Percentiles rank a stretch among this genome's conserved stretches.
phyloP scores from a whole-genome alignment of 371 early-diverging fungal species.

The Rhizopus stolonifer region DNA sequence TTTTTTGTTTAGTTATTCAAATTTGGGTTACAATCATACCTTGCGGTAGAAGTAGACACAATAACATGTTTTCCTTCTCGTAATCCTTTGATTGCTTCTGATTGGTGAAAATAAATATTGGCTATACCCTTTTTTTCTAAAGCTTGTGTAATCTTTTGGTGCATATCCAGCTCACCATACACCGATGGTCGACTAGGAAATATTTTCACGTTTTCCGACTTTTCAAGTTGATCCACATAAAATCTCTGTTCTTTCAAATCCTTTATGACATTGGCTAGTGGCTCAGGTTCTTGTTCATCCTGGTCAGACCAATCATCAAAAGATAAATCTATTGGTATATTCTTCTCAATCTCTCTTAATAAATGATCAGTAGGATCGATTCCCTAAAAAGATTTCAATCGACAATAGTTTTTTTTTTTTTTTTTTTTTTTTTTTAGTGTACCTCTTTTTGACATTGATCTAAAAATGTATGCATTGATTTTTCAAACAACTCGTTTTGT shows the following conservation, averaged over 20 bases:
- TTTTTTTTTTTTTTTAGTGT: not conserved
- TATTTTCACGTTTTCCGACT: conserved; percentile 11
- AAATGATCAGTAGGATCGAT: conserved; percentile 19
- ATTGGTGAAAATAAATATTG: conserved; percentile 69
- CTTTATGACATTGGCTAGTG: conserved; percentile 16
- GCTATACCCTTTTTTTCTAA: conserved; percentile 36
- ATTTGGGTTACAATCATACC: too few species aligned
- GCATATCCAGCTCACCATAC: conserved; percentile 20
- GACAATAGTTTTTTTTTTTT: not conserved
- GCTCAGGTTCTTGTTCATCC: conserved; percentile 3
- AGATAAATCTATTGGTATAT: conserved; percentile 14
- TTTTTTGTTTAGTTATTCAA: too few species aligned
- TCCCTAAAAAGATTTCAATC: not conserved
- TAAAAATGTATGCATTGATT: conserved; percentile 22
- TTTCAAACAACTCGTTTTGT: conserved; percentile 27
- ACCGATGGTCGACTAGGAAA: conserved; percentile 22
- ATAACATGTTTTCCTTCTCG: conserved; percentile 54
- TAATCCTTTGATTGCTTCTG: conserved; percentile 56
- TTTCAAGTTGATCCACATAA: conserved; percentile 33
- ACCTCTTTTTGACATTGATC: conserved; percentile 29
- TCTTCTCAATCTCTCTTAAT: conserved; percentile 2
- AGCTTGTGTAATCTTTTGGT: conserved; percentile 21
- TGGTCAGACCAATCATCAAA: conserved; percentile 1
- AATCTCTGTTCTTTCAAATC: conserved; percentile 24
- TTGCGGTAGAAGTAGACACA: conserved; percentile 71